phyloP scores from a whole-genome alignment of 257 asterid species.

The Rehmannia glutinosa region DNA sequence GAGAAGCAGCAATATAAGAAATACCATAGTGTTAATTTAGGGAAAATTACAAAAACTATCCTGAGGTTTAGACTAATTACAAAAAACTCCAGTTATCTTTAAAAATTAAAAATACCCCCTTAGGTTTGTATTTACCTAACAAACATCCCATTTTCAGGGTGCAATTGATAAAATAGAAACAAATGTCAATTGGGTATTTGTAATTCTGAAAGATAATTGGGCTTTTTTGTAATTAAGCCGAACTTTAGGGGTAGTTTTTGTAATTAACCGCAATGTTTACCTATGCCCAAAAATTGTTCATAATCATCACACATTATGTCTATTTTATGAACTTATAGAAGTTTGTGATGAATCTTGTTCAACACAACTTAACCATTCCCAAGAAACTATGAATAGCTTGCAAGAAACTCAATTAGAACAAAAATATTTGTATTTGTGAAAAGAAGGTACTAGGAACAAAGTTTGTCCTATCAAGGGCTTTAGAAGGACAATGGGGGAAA shows the following conservation, averaged over 20 bases:
- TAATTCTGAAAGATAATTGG: too few relatives aligned
- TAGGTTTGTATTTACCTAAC: too few relatives aligned
- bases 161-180: too few relatives aligned
- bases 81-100: too few relatives aligned
- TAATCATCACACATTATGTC: neutral
- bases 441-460: slow-evolving; percentile 5
- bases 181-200: too few relatives aligned
- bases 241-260: too few relatives aligned
- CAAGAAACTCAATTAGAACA: neutral
- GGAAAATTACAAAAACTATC: too few relatives aligned
- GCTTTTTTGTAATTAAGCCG: too few relatives aligned
- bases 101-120: too few relatives aligned
- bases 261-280: too few relatives aligned
- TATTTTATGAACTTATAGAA: neutral
- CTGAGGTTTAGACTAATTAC: too few relatives aligned
- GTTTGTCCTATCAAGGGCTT: slow-evolving; percentile 19
- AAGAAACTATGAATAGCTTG: slow-evolving; percentile 16
- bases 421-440: neutral
- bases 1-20: neutral
- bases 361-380: slow-evolving; percentile 7
- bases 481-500: slow-evolving; percentile 15
- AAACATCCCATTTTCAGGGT: too few relatives aligned
- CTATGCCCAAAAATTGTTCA: neutral
- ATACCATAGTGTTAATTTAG: neutral
- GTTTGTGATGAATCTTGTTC: slow-evolving; percentile 1